Evolutionary conservation across 2,329 filamentous ascomycete genomes (phyloP), one percentile per base, ranked within the genome.

Genomic region (Epichloe scottii): DNA sequence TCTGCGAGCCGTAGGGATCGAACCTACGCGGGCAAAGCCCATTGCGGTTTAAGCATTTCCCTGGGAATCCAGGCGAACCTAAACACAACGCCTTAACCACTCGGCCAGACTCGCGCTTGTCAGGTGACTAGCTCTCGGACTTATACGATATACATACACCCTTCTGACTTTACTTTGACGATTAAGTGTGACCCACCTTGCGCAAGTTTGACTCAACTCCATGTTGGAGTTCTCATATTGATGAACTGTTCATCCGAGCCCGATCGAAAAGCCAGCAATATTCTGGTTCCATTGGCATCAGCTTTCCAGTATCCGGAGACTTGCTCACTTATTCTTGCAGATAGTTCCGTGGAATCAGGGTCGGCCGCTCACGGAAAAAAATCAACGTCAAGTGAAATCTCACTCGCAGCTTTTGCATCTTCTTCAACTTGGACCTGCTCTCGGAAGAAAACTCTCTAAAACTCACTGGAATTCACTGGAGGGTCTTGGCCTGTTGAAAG

Each of bases 51-150:
- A 61, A 57, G 62, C n/a, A 19, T 55, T 33, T n/a, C 55, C 55
- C 51, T 53, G 39, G n/a, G 8, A 3, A 14, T 26, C 46, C 50
- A 57, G 17, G 10, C 5, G 6, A 8, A 62, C 72, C 72, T 75
- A 75, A 75, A 75, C 71, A 73, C 71, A 72, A 69, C 72, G 72
- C 72, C 72, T 74, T 75, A 75, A 75, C 72, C 72, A 75, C 73
- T 75, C 72, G 71, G 72, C 72, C 72, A 75, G 62, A 70, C 65
- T 68, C 63, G 65, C 69, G 48, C 12, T 33, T 38, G 37, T 46
- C 48, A 52, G 49, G 42, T 46, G 49, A 52, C n/a, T 49, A 35
- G 12, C 39, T 12, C 0, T 4, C 2, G 23, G 5, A 33, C 2
- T 33, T 11, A n/a, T 8, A 8, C 5, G 5, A 8, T 34, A 34